These are phyloP conservation scores for Colletotrichum graminicola DNA, from an alignment of 2,329 filamentous ascomycete genomes.

Conservation along the genomic window DNA sequence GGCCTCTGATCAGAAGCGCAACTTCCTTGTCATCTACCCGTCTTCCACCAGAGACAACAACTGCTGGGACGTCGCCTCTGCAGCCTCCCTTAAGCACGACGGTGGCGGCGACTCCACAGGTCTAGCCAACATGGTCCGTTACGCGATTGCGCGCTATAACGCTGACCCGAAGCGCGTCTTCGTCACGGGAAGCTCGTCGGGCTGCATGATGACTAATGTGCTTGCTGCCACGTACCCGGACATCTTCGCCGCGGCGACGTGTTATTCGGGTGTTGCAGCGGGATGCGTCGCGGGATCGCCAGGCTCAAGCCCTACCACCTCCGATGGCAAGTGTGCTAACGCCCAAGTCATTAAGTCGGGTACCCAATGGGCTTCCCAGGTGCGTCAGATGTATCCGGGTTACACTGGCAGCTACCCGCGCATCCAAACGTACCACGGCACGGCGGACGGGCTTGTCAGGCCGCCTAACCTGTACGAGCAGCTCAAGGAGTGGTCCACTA, in stretches of 20 bases:
- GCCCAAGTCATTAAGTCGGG: slow-evolving; percentile 55
- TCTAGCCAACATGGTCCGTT: slow-evolving; percentile 64
- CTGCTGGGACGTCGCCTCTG: slow-evolving; percentile 66
- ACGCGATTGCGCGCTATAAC: slow-evolving; percentile 58
- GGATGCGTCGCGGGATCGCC: slow-evolving; percentile 48
- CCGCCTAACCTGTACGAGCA: slow-evolving; percentile 45
- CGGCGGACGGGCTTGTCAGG: slow-evolving; percentile 52
- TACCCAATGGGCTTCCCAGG: slow-evolving; percentile 59
- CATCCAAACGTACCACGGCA: slow-evolving; percentile 51
- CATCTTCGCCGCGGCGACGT: slow-evolving; percentile 50
- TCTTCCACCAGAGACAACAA: slow-evolving; percentile 44
- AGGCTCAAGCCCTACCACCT: slow-evolving; percentile 43
- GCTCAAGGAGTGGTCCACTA: slow-evolving; percentile 44
- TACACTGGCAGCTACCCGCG: slow-evolving; percentile 50
- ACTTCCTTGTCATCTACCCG: slow-evolving; percentile 57
- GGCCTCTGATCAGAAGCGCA: slow-evolving; percentile 56
- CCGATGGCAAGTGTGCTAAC: slow-evolving; percentile 55
- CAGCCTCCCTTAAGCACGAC: slow-evolving; percentile 58
- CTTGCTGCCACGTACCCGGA: slow-evolving; percentile 52
- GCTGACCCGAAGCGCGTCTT: slow-evolving; percentile 60
- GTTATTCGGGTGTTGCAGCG: slow-evolving; percentile 51
- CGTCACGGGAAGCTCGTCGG: slow-evolving; percentile 55
- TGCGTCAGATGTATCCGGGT: slow-evolving; percentile 50
- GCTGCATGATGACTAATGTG: slow-evolving; percentile 54
- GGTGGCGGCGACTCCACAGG: slow-evolving; percentile 61